A percentile compares a stretch with the other conserved stretches of the same genome.
phyloP scores from a whole-genome alignment of 768 basidiomycete species.

The Gymnopilus junonius region DNA sequence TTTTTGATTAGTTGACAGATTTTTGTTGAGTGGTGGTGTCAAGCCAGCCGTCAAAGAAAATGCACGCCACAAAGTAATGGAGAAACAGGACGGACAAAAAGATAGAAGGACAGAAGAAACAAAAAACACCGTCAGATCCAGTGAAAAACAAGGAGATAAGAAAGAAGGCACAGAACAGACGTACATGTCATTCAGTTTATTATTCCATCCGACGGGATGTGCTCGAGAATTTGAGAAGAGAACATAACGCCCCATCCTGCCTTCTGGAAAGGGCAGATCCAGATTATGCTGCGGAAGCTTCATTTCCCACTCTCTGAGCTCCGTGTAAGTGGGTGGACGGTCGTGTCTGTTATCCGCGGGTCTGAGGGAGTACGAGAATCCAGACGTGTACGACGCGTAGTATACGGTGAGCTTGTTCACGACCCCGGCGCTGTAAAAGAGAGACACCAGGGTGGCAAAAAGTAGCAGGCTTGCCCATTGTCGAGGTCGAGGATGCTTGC shows the following conservation, averaged over 20 bases:
- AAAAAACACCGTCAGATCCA: not conserved
- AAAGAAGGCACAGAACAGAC: conserved; percentile 21
- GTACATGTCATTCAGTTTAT: conserved; percentile 55
- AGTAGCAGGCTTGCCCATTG: conserved; percentile 10
- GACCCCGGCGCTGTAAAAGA: conserved; percentile 14
- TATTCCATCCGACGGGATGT: conserved; percentile 54
- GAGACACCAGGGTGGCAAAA: conserved; percentile 6
- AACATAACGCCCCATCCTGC: conserved; percentile 51
- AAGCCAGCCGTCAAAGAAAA: not conserved
- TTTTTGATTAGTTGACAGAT: not conserved
- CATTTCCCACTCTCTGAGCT: conserved; percentile 41
- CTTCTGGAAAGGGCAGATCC: conserved; percentile 53
- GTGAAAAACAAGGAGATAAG: not conserved
- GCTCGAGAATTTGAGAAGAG: conserved; percentile 48
- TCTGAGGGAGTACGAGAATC: not conserved
- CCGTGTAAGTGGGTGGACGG: conserved; percentile 19
- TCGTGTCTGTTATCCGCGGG: conserved; percentile 6
- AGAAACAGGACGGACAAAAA: not conserved
- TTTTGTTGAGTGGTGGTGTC: conserved; percentile 1
- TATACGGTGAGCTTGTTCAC: conserved; percentile 9
- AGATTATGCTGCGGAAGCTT: conserved; percentile 57
- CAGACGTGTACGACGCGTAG: conserved; percentile 9
- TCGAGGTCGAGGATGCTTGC: conserved; percentile 12
- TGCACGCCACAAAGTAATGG: not conserved
- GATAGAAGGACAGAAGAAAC: not conserved